Evolutionary conservation across 2,329 filamentous ascomycete species (phyloP).

Genomic region (Hysterium pulicare): DNA sequence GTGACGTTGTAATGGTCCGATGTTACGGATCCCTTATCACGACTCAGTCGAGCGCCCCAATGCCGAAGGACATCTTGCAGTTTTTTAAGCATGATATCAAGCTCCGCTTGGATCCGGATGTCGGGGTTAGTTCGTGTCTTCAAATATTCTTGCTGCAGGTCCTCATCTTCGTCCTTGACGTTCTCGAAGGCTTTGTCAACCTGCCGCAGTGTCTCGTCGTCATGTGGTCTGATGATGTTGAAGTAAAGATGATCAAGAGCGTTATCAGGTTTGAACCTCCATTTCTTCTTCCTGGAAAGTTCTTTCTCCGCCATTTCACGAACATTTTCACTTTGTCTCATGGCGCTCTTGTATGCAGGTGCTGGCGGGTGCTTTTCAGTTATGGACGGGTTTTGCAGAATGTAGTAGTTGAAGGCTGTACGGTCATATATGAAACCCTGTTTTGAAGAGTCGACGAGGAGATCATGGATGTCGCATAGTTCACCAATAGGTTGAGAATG

Average conservation of each 20-base stretch:
- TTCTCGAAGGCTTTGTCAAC: slow-evolving; percentile 26
- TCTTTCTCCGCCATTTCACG: slow-evolving; percentile 12
- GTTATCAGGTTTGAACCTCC: slow-evolving; percentile 36
- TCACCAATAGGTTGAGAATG: slow-evolving; percentile 17
- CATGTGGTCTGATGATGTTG: slow-evolving; percentile 43
- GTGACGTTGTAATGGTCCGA: slow-evolving; percentile 12
- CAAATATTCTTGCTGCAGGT: slow-evolving; percentile 15
- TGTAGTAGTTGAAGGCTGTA: slow-evolving; percentile 47
- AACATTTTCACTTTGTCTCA: slow-evolving; percentile 18
- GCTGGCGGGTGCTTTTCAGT: slow-evolving; percentile 51
- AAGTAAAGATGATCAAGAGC: slow-evolving; percentile 65
- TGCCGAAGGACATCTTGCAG: background rate
- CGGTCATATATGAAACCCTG: slow-evolving; percentile 50
- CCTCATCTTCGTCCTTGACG: slow-evolving; percentile 17
- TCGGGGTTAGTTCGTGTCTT: slow-evolving; percentile 3
- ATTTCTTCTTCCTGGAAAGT: slow-evolving; percentile 19
- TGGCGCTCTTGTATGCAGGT: slow-evolving; percentile 33
- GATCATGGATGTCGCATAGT: slow-evolving; percentile 43
- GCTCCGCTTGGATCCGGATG: slow-evolving; percentile 10
- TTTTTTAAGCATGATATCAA: slow-evolving; percentile 3
- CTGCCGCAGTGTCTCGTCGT: slow-evolving; percentile 25
- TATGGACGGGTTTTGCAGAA: slow-evolving; percentile 52
- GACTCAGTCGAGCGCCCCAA: slow-evolving; percentile 3
- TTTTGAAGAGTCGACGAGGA: slow-evolving; percentile 45
- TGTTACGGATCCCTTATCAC: background rate